A percentile compares a stretch with the other conserved stretches of the same genome.
These are phyloP conservation scores for Amauroascus niger DNA, from an alignment of 2,329 filamentous ascomycete species.

Conservation along the genomic window DNA sequence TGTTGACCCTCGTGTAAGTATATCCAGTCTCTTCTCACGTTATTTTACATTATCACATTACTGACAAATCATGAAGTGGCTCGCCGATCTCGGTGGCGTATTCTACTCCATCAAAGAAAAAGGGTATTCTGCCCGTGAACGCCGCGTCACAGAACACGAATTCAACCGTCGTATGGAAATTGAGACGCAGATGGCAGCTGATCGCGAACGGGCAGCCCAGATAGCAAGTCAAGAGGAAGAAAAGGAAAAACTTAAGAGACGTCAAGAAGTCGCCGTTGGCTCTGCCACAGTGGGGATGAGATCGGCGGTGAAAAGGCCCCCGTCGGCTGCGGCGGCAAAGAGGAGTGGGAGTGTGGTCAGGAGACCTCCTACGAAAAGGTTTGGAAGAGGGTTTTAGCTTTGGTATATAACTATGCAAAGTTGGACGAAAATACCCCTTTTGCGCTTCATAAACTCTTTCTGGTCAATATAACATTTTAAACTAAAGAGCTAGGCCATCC, in stretches of 20 bases:
- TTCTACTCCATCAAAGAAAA: conserved; percentile 98
- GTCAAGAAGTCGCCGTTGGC: conserved; percentile 30
- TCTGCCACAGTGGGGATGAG: conserved; percentile 14
- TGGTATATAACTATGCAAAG: not conserved
- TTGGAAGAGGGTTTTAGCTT: conserved; percentile 24
- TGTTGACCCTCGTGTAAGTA: conserved; percentile 68
- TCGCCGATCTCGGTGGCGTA: conserved; percentile 89
- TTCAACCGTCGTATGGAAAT: conserved; percentile 92
- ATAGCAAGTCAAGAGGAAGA: conserved; percentile 34
- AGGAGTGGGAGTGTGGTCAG: conserved; percentile 32
- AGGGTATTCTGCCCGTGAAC: conserved; percentile 79
- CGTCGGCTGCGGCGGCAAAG: conserved; percentile 21
- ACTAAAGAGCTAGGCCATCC: not conserved
- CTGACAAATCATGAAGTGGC: conserved; percentile 49
- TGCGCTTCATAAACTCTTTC: not conserved
- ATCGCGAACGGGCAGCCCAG: conserved; percentile 52
- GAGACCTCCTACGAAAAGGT: conserved; percentile 30
- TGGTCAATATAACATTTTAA: not conserved
- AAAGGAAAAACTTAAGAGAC: conserved; percentile 27
- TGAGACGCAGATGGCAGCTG: conserved; percentile 80
- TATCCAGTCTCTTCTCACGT: not conserved
- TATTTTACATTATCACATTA: not conserved
- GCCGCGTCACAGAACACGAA: conserved; percentile 77
- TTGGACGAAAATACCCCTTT: not conserved
- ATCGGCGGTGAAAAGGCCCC: conserved; percentile 30